Percentiles rank a stretch among this genome's conserved stretches.
These are phyloP conservation scores for Solanum chaucha DNA, from an alignment of 257 asterid genomes.

Conservation along the genomic window DNA sequence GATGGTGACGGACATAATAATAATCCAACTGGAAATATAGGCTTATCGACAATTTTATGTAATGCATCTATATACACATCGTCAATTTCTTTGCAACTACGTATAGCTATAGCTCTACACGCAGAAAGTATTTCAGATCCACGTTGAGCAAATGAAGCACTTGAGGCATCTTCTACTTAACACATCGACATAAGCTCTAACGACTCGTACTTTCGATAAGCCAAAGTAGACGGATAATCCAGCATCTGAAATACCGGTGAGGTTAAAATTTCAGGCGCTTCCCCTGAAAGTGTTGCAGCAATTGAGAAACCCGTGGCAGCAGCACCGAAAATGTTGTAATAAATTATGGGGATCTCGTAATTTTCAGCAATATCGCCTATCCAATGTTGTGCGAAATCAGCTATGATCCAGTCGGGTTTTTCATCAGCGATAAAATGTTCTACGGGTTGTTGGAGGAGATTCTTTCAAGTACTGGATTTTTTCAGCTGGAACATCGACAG, in stretches of 20 bases:
- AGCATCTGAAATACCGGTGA: background rate
- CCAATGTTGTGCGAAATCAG: background rate
- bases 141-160: background rate
- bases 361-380: background rate
- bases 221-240: constrained; percentile 1
- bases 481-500: background rate
- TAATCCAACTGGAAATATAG: constrained; percentile 6
- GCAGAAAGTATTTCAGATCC: background rate
- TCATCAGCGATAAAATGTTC: background rate
- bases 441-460: background rate
- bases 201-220: background rate
- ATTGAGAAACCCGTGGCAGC: background rate
- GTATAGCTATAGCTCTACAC: background rate
- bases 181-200: background rate
- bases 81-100: constrained; percentile 5
- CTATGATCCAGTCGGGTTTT: background rate
- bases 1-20: background rate
- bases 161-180: background rate
- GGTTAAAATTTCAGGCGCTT: background rate
- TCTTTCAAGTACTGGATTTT: background rate
- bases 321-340: background rate
- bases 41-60: background rate
- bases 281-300: background rate
- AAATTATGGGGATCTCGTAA: background rate
- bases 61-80: background rate